Evolutionary conservation across 495 filamentous ascomycete species (phyloP).

Genomic region (Polyplosphaeria fusca): DNA sequence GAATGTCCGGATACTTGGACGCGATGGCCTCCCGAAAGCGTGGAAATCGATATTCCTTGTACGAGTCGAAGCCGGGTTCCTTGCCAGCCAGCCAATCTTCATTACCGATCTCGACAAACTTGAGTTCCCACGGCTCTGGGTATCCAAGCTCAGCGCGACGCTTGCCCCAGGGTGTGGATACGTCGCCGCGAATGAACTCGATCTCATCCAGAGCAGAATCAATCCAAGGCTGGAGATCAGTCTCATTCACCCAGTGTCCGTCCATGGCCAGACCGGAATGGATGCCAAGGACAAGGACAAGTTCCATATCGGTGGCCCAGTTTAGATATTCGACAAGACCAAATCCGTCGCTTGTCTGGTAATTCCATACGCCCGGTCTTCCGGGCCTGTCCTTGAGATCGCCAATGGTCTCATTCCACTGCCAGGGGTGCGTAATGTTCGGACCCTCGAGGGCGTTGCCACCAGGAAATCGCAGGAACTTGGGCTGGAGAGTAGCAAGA

Average conservation of each 20-base stretch:
- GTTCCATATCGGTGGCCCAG: slow-evolving; percentile 62
- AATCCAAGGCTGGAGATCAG: slow-evolving; percentile 16
- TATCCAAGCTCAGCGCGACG: slow-evolving; percentile 49
- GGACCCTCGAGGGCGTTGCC: slow-evolving; percentile 56
- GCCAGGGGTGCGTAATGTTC: slow-evolving; percentile 50
- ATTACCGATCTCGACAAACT: slow-evolving; percentile 55
- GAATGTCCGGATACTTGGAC: slow-evolving; percentile 49
- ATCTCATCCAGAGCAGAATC: slow-evolving; percentile 36
- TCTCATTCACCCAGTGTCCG: slow-evolving; percentile 26
- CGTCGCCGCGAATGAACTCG: slow-evolving; percentile 33
- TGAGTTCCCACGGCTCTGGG: slow-evolving; percentile 48
- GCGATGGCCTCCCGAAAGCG: slow-evolving; percentile 51
- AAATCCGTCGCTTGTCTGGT: slow-evolving; percentile 60
- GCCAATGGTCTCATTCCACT: slow-evolving; percentile 68
- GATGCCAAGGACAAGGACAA: slow-evolving; percentile 56
- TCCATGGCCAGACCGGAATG: slow-evolving; percentile 63
- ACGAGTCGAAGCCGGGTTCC: slow-evolving; percentile 37
- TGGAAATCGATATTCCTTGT: slow-evolving; percentile 43
- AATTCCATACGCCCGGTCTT: slow-evolving; percentile 58
- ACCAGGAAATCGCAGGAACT: slow-evolving; percentile 59
- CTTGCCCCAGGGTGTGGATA: slow-evolving; percentile 43
- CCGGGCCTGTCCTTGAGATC: slow-evolving; percentile 61
- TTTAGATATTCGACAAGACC: slow-evolving; percentile 63
- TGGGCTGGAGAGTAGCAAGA: slow-evolving; percentile 52
- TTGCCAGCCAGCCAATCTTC: slow-evolving; percentile 51